phyloP scores from a whole-genome alignment of 148 eudicot species.

The Vaccinium vitisidaea region DNA sequence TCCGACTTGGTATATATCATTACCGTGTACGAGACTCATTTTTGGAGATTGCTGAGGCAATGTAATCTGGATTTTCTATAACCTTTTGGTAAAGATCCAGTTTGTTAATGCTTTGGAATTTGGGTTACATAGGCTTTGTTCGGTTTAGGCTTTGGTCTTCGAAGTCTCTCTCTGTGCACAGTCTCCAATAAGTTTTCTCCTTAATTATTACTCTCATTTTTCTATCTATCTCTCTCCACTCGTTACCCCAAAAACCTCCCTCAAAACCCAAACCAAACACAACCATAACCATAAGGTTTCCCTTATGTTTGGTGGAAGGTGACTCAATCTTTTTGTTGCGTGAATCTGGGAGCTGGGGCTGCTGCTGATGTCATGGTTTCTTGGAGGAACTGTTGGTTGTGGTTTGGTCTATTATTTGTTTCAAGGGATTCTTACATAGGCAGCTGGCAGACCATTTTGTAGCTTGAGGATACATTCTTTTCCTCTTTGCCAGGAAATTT shows the following conservation, averaged over 20 bases:
- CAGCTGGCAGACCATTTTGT: neutral
- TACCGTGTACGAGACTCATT: neutral
- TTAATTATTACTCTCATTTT: no score
- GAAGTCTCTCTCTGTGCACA: no score
- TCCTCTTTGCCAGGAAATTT: constrained; percentile 1
- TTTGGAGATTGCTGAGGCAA: neutral
- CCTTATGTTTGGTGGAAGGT: constrained; percentile 11
- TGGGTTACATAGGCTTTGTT: neutral
- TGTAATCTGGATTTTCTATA: neutral
- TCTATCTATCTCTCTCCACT: no score
- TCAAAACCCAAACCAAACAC: no score
- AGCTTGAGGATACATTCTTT: neutral
- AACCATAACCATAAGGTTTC: neutral
- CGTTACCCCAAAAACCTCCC: no score
- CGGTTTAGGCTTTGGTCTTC: no score
- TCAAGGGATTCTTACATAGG: neutral
- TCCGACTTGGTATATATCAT: neutral
- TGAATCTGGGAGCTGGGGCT: neutral
- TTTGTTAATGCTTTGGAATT: constrained; percentile 2
- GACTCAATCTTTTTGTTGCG: neutral
- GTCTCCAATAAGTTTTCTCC: no score
- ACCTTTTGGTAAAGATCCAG: neutral
- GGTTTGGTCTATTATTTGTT: neutral
- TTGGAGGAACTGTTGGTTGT: neutral
- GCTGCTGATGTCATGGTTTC: neutral